Base-by-base conservation (phyloP, 139 green algal genomes). In the Tetradesmus obliquus region DNA sequence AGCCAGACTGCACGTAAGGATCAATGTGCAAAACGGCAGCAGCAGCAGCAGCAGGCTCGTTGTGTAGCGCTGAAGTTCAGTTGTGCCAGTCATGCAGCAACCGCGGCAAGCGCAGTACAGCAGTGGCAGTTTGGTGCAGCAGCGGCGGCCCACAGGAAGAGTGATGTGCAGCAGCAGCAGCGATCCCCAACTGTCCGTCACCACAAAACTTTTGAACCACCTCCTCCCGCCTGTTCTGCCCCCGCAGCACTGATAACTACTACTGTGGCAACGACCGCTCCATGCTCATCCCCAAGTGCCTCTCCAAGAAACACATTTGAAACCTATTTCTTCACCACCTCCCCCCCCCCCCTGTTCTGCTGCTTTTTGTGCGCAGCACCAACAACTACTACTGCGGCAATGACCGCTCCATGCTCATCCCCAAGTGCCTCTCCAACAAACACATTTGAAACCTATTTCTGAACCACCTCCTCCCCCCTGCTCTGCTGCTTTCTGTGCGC, bases 121-220 rank as follows among this genome's bases (percentile, higher is more conserved):
- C n/a, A n/a, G n/a, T n/a, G n/a, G n/a, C n/a, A n/a, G n/a, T n/a
- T n/a, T n/a, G n/a, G n/a, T n/a, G n/a, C n/a, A n/a, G n/a, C n/a
- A n/a, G n/a, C n/a, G n/a, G n/a, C n/a, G n/a, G n/a, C n/a, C n/a
- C n/a, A n/a, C n/a, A n/a, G n/a, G n/a, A n/a, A n/a, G n/a, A n/a
- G n/a, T n/a, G n/a, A n/a, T n/a, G n/a, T n/a, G n/a, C n/a, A n/a
- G n/a, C n/a, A n/a, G n/a, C n/a, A n/a, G n/a, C n/a, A n/a, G n/a
- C n/a, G n/a, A n/a, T 99, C 89, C 97, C 98, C 89, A 99, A 99
- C 94, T 98, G 95, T 94, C 95, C 99, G 20, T 99, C n/a, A n/a
- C n/a, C n/a, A n/a, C n/a, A 72, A 72, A 9, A 72, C 9, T 9
- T 12, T 9, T 72, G 62, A 9, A 9, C 9, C 62, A 72, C 62